Evolutionary conservation across 257 asterid species (phyloP), one percentile per base, ranked within the genome.

Genomic region (Prunella vulgaris): DNA sequence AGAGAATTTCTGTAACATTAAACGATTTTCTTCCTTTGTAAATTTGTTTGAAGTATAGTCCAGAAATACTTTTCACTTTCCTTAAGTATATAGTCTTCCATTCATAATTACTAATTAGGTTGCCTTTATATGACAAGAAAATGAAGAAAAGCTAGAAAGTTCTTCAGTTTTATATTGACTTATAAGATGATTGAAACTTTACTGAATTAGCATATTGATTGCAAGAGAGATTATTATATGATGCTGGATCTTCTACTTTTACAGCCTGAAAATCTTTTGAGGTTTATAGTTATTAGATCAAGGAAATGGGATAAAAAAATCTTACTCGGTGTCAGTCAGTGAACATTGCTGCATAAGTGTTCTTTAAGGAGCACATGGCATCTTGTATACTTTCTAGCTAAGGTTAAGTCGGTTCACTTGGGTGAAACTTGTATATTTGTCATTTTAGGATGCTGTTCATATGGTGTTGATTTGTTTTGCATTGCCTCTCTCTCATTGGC

Each of bases 391-490:
- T 17, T 27, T 33, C 35, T 20, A 13, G 38, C 20, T 15, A 35
- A 67, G 72, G 49, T 49, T 49, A 72, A 27, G 5, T 42, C 67
- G 49, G 67, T 70, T 58, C 38, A 33, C 27, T 62, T 68, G 76
- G 56, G 25, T 21, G 38, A 57, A 15, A 32, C 21, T 68, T 56
- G 13, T 52, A 57, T 53, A 17, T 28, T 68, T 67, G 15, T 64
- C 57, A 51, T 28, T 12, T 25, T 69, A 10, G 42, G 12, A 12
- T 35, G 42, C 1, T 35, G 42, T 35, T 8, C 42, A 61, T 46
- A 44, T 71, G 61, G 72, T 38, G 60, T 52, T 70, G 37, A 57
- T 42, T 21, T 49, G 12, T 25, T 40, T 64, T 25, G 17, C 2
- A 49, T 42, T 27, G 44, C 52, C 66, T 73, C 37, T 54, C 44